Evolutionary conservation across 768 basidiomycete species (phyloP), one percentile per base, ranked within the genome.

Genomic region (Boletus patriciae): DNA sequence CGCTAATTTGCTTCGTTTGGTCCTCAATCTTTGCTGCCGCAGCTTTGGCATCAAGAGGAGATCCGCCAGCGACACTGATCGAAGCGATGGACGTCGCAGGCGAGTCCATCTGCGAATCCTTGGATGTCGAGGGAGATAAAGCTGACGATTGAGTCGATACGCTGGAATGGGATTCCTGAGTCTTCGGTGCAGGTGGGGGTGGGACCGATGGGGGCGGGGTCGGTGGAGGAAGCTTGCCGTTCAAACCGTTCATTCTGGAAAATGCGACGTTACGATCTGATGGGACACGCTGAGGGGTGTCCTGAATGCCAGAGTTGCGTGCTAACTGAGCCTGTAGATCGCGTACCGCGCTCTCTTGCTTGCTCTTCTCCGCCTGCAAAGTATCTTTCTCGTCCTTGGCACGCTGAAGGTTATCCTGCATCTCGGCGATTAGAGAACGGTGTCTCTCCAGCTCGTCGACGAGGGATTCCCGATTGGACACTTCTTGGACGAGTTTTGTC

Each of bases 381-480:
- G 66, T 78, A 67, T 91, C 92, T 71, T 89, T 90, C 74, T 92
- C 90, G 64, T 92, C 87, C 74, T 89, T 90, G 65, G 85, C 83
- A 45, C 81, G 83, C 70, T 91, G 89, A 25, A 93, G 75, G 60
- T 82, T 85, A 58, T 88, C 86, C 62, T 92, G 90, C 70, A 87
- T 74, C 63, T 93, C 91, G 25, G 86, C 85, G 16, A 93, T 77
- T 29, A 85, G 77, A 10, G 85, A 86, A 25, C 89, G 88, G 70
- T 91, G 88, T 36, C 79, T 83, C 63, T 93, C 90, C 34, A 94
- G 76, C 66, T 94, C 90, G 21, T 81, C 79, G 11, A 82, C 83
- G 37, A 92, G 78, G 18, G 88, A 86, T 62, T 91, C 83, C 40
- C 84, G 86, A 62, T 87, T 86, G 9, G 89, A 88, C 11, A 83